Evolutionary conservation across 192 early-diverging fungal species (phyloP).

Genomic region (Dissophora ornata): DNA sequence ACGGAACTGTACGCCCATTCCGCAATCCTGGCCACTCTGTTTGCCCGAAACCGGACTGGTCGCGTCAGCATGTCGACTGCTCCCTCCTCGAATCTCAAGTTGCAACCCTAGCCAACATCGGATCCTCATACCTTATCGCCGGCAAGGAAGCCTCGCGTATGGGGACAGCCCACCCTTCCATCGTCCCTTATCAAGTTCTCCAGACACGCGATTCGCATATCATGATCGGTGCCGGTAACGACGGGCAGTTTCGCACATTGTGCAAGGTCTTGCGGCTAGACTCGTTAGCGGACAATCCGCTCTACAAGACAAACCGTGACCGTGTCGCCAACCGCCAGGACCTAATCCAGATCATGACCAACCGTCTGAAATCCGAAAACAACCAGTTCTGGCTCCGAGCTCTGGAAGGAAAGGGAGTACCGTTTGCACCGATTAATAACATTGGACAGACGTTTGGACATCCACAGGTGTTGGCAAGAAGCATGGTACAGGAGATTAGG

Average conservation of each 20-base stretch:
- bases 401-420: conserved; percentile 77
- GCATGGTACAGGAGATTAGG: conserved; percentile 81
- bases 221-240: conserved; percentile 93
- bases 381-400: conserved; percentile 72
- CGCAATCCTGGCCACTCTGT: conserved; percentile 88
- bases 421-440: conserved; percentile 77
- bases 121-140: conserved; percentile 85
- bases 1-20: conserved; percentile 87
- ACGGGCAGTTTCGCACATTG: conserved; percentile 81
- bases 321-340: conserved; percentile 78
- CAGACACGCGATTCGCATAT: conserved; percentile 81
- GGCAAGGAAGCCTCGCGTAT: conserved; percentile 81
- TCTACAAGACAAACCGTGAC: conserved; percentile 75
- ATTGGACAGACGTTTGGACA: conserved; percentile 64
- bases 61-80: conserved; percentile 86
- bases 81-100: conserved; percentile 90
- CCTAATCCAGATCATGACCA: conserved; percentile 68
- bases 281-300: conserved; percentile 57
- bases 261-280: conserved; percentile 62
- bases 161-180: conserved; percentile 90
- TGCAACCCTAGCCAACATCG: conserved; percentile 92
- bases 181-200: conserved; percentile 94
- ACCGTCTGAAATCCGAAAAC: conserved; percentile 56
- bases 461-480: conserved; percentile 73
- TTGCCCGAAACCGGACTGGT: conserved; percentile 70